These are phyloP conservation scores for Aspergillus sp. DNA, from an alignment of 2,329 filamentous ascomycete species.

Conservation along the genomic window DNA sequence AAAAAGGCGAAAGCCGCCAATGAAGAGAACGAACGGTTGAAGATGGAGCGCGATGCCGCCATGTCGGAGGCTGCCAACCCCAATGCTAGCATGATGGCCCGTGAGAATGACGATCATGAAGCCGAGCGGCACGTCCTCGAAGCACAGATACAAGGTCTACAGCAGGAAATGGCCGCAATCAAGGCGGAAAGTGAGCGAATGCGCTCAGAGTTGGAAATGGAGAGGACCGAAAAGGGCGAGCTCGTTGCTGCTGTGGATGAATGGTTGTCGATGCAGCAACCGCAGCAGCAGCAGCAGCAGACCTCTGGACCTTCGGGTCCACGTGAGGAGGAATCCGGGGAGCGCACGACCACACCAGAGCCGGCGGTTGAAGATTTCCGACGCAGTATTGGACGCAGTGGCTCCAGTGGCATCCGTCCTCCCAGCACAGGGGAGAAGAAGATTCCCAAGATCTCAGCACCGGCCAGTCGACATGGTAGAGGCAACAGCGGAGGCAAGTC, in stretches of 20 bases:
- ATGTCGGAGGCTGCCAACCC: slow-evolving; percentile 53
- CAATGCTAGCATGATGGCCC: slow-evolving; percentile 39
- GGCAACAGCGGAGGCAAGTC: slow-evolving; percentile 34
- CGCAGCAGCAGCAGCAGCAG: slow-evolving; percentile 1
- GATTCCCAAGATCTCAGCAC: slow-evolving; percentile 27
- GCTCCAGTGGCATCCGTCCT: slow-evolving; percentile 26
- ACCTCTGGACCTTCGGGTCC: not conserved
- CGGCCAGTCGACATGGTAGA: slow-evolving; percentile 21
- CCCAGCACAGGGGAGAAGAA: slow-evolving; percentile 25
- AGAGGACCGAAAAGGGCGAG: slow-evolving; percentile 47
- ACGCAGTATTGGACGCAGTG: slow-evolving; percentile 20
- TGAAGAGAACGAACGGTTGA: slow-evolving; percentile 71
- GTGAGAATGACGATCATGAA: slow-evolving; percentile 57
- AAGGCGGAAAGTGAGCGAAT: slow-evolving; percentile 64
- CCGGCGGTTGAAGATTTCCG: slow-evolving; percentile 14
- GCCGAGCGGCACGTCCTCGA: slow-evolving; percentile 65
- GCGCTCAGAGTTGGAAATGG: slow-evolving; percentile 52
- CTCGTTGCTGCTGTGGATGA: slow-evolving; percentile 44
- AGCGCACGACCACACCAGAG: slow-evolving; percentile 6
- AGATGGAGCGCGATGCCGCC: slow-evolving; percentile 60
- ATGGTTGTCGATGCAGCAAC: slow-evolving; percentile 39
- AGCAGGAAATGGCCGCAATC: slow-evolving; percentile 66
- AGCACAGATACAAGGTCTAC: slow-evolving; percentile 70
- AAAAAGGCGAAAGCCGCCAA: slow-evolving; percentile 62
- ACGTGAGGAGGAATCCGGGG: slow-evolving; percentile 6